Evolutionary conservation across 2,329 filamentous ascomycete species (phyloP), one percentile per base, ranked within the genome.

Genomic region (Thelonectria olida): DNA sequence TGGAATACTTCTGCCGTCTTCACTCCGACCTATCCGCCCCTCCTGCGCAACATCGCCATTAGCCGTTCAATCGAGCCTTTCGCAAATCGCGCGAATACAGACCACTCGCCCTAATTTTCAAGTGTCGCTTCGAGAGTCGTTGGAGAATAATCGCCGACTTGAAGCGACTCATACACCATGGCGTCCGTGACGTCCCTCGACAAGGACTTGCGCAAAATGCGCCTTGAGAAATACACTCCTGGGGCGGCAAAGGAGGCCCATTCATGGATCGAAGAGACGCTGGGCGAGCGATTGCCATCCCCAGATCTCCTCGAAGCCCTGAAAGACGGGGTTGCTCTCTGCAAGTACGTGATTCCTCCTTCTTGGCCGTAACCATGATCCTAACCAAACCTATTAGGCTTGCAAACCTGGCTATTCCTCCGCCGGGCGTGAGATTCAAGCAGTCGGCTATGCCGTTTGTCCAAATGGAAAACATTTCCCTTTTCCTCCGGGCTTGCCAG

Each of bases 401-500:
- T 53, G 87, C 92, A 72, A 98, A 97, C 74, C 84, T 95, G 58
- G 91, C 87, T 28, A 78, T 91, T 36, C 91, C 92, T 23, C 87
- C 90, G 15, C 92, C 92, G 0, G 90, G 90, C 28, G 87, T 97
- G 79, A 93, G 90, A 76, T 98, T 91, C 85, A 98, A 98, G 80
- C 85, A 90, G 74, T 97, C 94, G 1, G 81, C 88, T 39, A 98
- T 98, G 95, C 96, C 96, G 0, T 99, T 99, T 75, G 95, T 98
- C 39, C 96, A 99, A 79, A 98, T 98, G 94, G 96, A 99, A 78
- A 99, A 99, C 76, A 97, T 99, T 74, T 96, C 94, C 5, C 92
- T 97, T 74, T 99, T 97, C 79, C 88, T 99, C 54, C 89, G 88
- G 73, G 93, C 93, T 62, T 97, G 94, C 81, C 92, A 97, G 78